These are phyloP conservation scores for Spathaspora boniae DNA, from an alignment of 805 yeast genomes.

Conservation along the genomic window DNA sequence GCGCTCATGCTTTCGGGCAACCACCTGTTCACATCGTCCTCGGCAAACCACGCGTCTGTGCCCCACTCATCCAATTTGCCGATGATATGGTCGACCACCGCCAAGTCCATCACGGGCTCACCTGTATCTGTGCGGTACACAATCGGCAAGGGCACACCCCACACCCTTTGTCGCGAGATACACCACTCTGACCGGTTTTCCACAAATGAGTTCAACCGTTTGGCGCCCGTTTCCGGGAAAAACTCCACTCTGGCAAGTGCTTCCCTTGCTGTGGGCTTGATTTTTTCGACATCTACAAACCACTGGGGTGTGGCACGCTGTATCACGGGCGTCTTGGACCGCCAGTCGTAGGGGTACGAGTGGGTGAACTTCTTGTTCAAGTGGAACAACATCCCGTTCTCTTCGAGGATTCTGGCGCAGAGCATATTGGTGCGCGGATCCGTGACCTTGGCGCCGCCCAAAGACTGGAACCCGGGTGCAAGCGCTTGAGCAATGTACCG, in stretches of 20 bases:
- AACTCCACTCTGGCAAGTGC: constrained; percentile 66
- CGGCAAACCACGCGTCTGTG: constrained; percentile 76
- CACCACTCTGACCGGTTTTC: constrained; percentile 92
- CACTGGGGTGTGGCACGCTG: constrained; percentile 96
- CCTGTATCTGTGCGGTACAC: constrained; percentile 56
- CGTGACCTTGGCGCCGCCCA: constrained; percentile 42
- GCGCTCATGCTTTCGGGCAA: constrained; percentile 52
- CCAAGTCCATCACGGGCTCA: constrained; percentile 59
- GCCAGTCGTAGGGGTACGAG: constrained; percentile 96
- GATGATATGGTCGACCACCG: constrained; percentile 55
- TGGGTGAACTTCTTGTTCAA: constrained; percentile 56
- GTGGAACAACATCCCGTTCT: constrained; percentile 44
- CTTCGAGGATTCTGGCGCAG: constrained; percentile 52
- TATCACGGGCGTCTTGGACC: constrained; percentile 92
- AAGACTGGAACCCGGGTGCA: constrained; percentile 41
- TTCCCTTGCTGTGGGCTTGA: constrained; percentile 58
- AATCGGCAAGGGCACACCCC: constrained; percentile 99
- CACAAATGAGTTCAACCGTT: constrained; percentile 69
- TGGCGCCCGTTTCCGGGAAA: constrained; percentile 68
- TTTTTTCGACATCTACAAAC: constrained; percentile 81
- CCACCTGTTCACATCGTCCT: constrained; percentile 59
- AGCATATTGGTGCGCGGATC: constrained; percentile 27
- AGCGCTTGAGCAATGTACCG: constrained; percentile 51
- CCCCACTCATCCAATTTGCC: constrained; percentile 54
- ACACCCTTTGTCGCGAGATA: constrained; percentile 88